Conservation (phyloP, 2,329 filamentous ascomycete species). For the Phialophora chinensis region DNA sequence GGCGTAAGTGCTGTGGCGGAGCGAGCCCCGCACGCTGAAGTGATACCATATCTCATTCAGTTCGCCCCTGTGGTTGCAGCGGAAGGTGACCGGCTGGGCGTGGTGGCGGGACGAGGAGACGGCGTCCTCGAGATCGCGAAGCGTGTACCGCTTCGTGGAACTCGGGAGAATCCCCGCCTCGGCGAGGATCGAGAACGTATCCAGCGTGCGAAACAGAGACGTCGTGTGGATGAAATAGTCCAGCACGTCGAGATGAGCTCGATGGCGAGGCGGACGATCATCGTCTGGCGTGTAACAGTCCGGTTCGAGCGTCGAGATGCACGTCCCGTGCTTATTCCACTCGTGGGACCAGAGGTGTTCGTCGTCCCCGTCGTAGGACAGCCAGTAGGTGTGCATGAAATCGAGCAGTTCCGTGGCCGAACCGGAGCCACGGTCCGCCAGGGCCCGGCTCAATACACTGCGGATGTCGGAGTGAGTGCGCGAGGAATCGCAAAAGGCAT, state of each 20-base stretch:
- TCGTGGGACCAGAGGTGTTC: constrained; percentile 75
- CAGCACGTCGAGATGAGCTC: constrained; percentile 60
- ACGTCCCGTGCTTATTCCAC: constrained; percentile 78
- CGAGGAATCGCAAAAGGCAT: constrained; percentile 67
- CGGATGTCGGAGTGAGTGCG: constrained; percentile 71
- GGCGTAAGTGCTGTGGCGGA: constrained; percentile 38
- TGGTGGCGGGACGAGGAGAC: constrained; percentile 60
- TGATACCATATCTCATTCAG: constrained; percentile 67
- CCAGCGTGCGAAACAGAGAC: constrained; percentile 68
- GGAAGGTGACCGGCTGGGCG: constrained; percentile 63
- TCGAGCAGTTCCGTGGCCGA: constrained; percentile 58
- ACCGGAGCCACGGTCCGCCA: neutral
- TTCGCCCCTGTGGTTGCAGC: constrained; percentile 60
- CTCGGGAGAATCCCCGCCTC: constrained; percentile 66
- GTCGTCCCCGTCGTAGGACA: constrained; percentile 68
- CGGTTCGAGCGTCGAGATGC: constrained; percentile 66
- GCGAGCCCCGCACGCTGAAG: constrained; percentile 63
- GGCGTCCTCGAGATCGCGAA: constrained; percentile 64
- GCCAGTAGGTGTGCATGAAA: constrained; percentile 76
- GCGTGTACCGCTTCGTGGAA: constrained; percentile 62
- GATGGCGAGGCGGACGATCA: neutral
- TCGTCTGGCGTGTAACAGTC: constrained; percentile 61
- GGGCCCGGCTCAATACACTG: constrained; percentile 43
- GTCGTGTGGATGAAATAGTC: constrained; percentile 73
- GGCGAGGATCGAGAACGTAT: constrained; percentile 67